Base-by-base conservation (phyloP, 352 stramenopile species). In the Chrysophaeum taylorii region DNA sequence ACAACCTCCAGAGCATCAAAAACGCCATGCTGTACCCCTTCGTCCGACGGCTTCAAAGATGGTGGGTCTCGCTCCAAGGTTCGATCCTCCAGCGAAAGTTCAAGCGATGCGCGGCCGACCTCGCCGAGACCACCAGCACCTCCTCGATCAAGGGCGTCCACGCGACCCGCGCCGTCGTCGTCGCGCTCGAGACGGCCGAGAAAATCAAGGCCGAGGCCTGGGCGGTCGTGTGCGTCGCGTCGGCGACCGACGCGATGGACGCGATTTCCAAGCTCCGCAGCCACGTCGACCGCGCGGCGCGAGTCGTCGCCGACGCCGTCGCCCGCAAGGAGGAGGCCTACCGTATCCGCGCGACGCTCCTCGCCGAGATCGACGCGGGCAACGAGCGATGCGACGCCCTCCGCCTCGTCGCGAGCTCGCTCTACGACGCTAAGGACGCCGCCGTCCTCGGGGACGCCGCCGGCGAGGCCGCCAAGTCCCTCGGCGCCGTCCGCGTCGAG, bases 51-150 rank as follows among this genome's bases (percentile, higher is more conserved):
- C 36, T 76, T 18, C 72, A 76, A 61, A 36, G 54, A 2, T 76
- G 72, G 72, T 76, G 72, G 72, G 36, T 76, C 36, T n/a, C 37
- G n/a, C 35, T 62, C 25, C 69, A 72, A 37, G 72, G 73, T 41
- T 41, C n/a, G 36, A 73, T 73, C 39, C 39, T 67, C 43, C 38
- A 64, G 50, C 72, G 73, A 9, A 71, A 74, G 68, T 37, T 74
- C 29, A 76, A 72, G 61, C 53, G 72, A 5, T 48, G 52, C 25
- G 25, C 27, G 39, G 39, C 45, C n/a, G 60, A 57, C 25, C 18
- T 76, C 31, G 39, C 42, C 39, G 18, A 4, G 36, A n/a, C 57
- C 12, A 7, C 25, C 33, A 33, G 12, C 12, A 36, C 41, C 12
- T 31, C 57, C 14, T 42, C 57, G 12, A 45, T 66, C 57, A 66